Conservation (phyloP, 257 asterid species). For the Nicotiana sylvestris region DNA sequence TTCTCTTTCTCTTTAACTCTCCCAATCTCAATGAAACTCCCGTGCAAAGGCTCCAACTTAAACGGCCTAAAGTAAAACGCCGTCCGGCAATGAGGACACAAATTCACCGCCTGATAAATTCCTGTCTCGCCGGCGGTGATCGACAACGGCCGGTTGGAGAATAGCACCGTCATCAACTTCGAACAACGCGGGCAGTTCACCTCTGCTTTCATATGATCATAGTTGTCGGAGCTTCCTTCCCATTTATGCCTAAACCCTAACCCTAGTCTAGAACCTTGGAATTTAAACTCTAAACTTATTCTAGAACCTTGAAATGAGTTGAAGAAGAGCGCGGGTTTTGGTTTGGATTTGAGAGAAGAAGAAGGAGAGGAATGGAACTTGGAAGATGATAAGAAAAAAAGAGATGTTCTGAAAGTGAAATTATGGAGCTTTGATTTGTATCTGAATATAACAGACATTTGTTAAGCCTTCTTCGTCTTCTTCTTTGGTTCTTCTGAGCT, state of each 20-base stretch:
- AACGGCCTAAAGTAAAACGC: slow-evolving; percentile 84
- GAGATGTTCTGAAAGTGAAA: slow-evolving; percentile 22
- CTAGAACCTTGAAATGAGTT: not conserved
- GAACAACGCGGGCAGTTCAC: slow-evolving; percentile 85
- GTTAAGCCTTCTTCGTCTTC: not conserved
- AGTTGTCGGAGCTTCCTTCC: slow-evolving; percentile 68
- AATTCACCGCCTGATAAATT: slow-evolving; percentile 73
- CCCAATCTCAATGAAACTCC: slow-evolving; percentile 86
- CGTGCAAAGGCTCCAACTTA: slow-evolving; percentile 83
- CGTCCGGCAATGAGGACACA: slow-evolving; percentile 71
- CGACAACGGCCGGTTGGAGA: slow-evolving; percentile 85
- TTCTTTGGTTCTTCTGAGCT: slow-evolving; percentile 4
- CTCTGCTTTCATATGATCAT: slow-evolving; percentile 71
- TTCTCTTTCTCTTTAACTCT: slow-evolving; percentile 53
- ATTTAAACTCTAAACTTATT: slow-evolving; percentile 30
- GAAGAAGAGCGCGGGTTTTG: slow-evolving; percentile 20
- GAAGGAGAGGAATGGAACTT: slow-evolving; percentile 29
- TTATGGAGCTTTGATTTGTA: slow-evolving; percentile 44
- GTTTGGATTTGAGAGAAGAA: slow-evolving; percentile 22
- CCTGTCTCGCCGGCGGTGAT: slow-evolving; percentile 57
- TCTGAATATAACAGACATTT: slow-evolving; percentile 50
- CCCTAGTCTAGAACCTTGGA: slow-evolving; percentile 8
- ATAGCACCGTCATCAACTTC: slow-evolving; percentile 53
- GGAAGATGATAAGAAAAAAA: slow-evolving; percentile 17
- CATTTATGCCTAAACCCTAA: slow-evolving; percentile 61